These are phyloP conservation scores for Magnaporthiopsis incrustans DNA, from an alignment of 2,329 filamentous ascomycete species.

Conservation along the genomic window DNA sequence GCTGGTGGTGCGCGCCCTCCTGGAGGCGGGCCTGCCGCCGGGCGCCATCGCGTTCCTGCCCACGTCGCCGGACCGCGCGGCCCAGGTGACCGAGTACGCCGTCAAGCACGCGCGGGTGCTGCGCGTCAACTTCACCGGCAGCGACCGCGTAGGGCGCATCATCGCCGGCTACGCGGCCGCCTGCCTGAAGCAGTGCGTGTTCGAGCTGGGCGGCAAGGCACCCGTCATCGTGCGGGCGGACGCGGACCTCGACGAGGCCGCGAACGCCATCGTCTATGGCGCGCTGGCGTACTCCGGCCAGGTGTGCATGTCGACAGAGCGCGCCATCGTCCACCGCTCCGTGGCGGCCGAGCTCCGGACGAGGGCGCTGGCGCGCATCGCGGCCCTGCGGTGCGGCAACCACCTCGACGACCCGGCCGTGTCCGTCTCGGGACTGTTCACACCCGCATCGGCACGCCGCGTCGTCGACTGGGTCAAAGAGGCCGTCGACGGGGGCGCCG, in stretches of 20 bases:
- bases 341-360: conserved; percentile 12
- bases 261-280: conserved; percentile 47
- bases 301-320: conserved; percentile 65
- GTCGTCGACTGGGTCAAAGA: conserved; percentile 36
- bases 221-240: conserved; percentile 59
- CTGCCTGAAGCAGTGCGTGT: conserved; percentile 57
- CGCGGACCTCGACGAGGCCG: conserved; percentile 56
- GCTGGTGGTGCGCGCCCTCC: conserved; percentile 46
- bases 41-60: conserved; percentile 58
- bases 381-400: conserved; percentile 18
- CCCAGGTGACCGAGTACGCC: conserved; percentile 50
- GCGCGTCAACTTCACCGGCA: conserved; percentile 67
- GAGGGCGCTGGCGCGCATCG: conserved; percentile 9
- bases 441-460: conserved; percentile 15
- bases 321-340: conserved; percentile 34
- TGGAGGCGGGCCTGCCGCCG: conserved; percentile 56
- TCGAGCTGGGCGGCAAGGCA: conserved; percentile 66
- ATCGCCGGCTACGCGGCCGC: conserved; percentile 55
- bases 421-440: conserved; percentile 20
- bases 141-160: conserved; percentile 55
- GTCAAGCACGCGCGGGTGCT: conserved; percentile 53
- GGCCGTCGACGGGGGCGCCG: conserved; percentile 50
- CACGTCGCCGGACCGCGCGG: conserved; percentile 35
- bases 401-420: conserved; percentile 18
- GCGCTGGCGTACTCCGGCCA: conserved; percentile 57